Percentiles rank a stretch among this genome's conserved stretches.
phyloP scores from a whole-genome alignment of 345 rosid genomes.

The Pelargonium nanum region DNA sequence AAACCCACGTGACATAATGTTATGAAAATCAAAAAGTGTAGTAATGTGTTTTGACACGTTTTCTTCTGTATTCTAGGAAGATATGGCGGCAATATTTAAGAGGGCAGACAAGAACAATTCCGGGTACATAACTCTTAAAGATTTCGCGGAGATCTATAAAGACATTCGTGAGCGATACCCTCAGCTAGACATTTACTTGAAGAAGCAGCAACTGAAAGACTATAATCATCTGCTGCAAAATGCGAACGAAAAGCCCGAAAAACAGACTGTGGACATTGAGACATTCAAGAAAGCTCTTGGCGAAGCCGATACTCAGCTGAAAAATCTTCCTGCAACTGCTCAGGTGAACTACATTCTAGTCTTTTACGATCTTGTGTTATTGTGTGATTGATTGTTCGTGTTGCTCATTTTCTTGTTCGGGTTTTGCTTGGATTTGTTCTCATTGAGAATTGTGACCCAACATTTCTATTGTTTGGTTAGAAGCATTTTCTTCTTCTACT shows the following conservation, averaged over 20 bases:
- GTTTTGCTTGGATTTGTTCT: too few relatives aligned
- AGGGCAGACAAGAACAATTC: slow-evolving; percentile 53
- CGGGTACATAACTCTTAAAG: slow-evolving; percentile 33
- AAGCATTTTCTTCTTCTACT: too few relatives aligned
- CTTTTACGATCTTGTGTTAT: too few relatives aligned
- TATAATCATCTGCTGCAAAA: slow-evolving; percentile 36
- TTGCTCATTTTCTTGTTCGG: too few relatives aligned
- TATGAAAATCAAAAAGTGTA: too few relatives aligned
- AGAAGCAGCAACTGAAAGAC: slow-evolving; percentile 42
- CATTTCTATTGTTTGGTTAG: too few relatives aligned
- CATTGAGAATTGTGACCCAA: too few relatives aligned
- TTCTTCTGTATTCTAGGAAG: too few relatives aligned
- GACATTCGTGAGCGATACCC: slow-evolving; percentile 79
- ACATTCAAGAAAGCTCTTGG: slow-evolving; percentile 45
- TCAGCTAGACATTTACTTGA: slow-evolving; percentile 57
- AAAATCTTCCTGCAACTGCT: slow-evolving; percentile 78
- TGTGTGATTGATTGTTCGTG: too few relatives aligned
- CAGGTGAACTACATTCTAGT: too few relatives aligned
- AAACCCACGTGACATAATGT: too few relatives aligned
- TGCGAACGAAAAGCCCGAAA: slow-evolving; percentile 25
- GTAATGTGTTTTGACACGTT: too few relatives aligned
- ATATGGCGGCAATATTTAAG: slow-evolving; percentile 50
- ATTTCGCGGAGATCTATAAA: slow-evolving; percentile 41
- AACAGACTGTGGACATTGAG: slow-evolving; percentile 36
- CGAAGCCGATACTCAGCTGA: slow-evolving; percentile 71